A percentile compares a stretch with the other conserved stretches of the same genome.
These are phyloP conservation scores for Darksidea phi DNA, from an alignment of 495 filamentous ascomycete genomes.

Conservation along the genomic window DNA sequence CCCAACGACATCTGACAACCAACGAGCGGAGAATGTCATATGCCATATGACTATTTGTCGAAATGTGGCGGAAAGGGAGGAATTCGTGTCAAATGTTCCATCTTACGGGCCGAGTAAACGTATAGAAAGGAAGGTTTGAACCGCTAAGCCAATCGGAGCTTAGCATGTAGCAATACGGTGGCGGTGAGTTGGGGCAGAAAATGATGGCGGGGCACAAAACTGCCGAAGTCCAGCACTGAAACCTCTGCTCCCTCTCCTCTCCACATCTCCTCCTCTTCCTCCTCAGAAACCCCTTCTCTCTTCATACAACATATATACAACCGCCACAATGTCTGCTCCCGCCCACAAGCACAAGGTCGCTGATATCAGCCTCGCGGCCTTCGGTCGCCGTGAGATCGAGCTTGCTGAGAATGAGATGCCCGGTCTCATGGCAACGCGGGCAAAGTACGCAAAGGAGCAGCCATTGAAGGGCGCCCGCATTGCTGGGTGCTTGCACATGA, in stretches of 20 bases:
- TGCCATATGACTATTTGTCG: too few relatives aligned
- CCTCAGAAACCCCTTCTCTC: background rate
- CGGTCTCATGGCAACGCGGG: constrained; percentile 91
- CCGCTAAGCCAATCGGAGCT: too few relatives aligned
- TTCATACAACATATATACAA: background rate
- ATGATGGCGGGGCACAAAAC: too few relatives aligned
- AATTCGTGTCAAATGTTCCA: too few relatives aligned
- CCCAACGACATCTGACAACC: too few relatives aligned
- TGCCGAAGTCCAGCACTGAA: too few relatives aligned
- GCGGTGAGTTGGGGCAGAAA: too few relatives aligned
- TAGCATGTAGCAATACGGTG: too few relatives aligned
- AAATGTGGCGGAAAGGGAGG: too few relatives aligned
- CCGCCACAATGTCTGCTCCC: constrained; percentile 64
- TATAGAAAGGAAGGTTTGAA: too few relatives aligned
- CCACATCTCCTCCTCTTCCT: background rate
- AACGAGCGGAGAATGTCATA: too few relatives aligned
- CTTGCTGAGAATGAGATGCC: constrained; percentile 98
- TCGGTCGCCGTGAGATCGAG: constrained; percentile 98
- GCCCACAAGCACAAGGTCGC: constrained; percentile 96
- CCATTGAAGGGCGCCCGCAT: constrained; percentile 84
- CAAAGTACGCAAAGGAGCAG: constrained; percentile 89
- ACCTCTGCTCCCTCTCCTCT: background rate
- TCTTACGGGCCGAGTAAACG: too few relatives aligned
- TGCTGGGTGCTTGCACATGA: constrained; percentile 99
- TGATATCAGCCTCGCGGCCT: constrained; percentile 94